Evolutionary conservation across 495 filamentous ascomycete species (phyloP).

Genomic region (Lepidopterella palustris): DNA sequence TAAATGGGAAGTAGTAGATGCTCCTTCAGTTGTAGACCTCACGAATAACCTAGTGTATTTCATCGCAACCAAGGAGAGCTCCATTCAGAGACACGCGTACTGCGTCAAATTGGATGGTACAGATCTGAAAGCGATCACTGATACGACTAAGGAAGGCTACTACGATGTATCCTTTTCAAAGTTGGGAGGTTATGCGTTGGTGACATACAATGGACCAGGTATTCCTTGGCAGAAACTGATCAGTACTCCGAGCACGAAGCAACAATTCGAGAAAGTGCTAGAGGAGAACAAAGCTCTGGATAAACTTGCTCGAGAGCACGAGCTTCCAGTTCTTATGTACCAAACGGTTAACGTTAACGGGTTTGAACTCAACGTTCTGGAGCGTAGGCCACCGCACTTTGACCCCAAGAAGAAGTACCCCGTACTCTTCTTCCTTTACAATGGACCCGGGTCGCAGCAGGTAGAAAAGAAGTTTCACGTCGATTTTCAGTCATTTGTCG

Average conservation of each 20-base stretch:
- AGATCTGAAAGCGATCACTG: conserved; percentile 61
- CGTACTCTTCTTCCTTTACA: conserved; percentile 89
- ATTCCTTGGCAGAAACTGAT: conserved; percentile 92
- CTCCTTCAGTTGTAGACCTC: conserved; percentile 83
- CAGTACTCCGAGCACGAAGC: conserved; percentile 64
- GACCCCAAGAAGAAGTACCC: conserved; percentile 80
- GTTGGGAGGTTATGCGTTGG: conserved; percentile 69
- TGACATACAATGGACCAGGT: conserved; percentile 75
- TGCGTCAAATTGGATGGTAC: conserved; percentile 77
- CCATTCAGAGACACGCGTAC: conserved; percentile 87
- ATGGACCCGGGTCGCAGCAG: conserved; percentile 80
- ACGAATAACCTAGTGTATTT: conserved; percentile 83
- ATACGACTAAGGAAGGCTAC: conserved; percentile 72
- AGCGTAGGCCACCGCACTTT: conserved; percentile 87
- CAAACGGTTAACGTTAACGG: conserved; percentile 77
- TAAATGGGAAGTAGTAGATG: conserved; percentile 86
- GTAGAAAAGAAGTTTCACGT: conserved; percentile 76
- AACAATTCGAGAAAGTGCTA: conserved; percentile 58
- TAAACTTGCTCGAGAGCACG: conserved; percentile 62
- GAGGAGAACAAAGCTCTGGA: conserved; percentile 70
- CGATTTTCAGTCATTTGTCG: conserved; percentile 87
- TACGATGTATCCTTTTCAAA: conserved; percentile 82
- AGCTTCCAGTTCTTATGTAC: conserved; percentile 80
- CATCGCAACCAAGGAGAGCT: conserved; percentile 75
- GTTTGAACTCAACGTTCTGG: conserved; percentile 74